phyloP scores from a whole-genome alignment of 805 yeast genomes.

The Scheffersomyces coipomensis region DNA sequence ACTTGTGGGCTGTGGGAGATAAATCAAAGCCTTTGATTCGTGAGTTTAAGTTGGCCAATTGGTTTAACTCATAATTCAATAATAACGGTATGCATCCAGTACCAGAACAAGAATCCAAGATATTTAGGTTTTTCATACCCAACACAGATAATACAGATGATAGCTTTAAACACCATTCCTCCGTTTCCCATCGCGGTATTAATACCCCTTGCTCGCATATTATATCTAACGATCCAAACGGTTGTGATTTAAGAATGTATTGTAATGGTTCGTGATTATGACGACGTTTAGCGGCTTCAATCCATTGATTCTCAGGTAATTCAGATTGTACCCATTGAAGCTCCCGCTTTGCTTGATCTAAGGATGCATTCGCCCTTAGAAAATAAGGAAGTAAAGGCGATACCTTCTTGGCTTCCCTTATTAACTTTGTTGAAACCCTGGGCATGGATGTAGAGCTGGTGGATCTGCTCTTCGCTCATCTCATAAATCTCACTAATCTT shows the following conservation, averaged over 20 bases:
- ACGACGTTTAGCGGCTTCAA: constrained; percentile 53
- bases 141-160: constrained; percentile 9
- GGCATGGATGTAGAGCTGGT: too few species aligned
- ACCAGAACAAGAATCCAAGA: constrained; percentile 82
- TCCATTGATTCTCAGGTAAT: constrained; percentile 48
- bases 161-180: constrained; percentile 72
- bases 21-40: constrained; percentile 53
- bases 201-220: constrained; percentile 63
- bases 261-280: constrained; percentile 68
- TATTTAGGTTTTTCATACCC: constrained; percentile 6
- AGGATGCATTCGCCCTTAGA: constrained; percentile 25
- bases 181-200: constrained; percentile 95
- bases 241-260: constrained; percentile 81
- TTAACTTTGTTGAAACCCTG: constrained; percentile 25
- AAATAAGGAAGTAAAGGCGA: constrained; percentile 32
- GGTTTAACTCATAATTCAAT: constrained; percentile 25
- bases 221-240: constrained; percentile 72
- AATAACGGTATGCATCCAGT: constrained; percentile 80
- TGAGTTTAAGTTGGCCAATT: constrained; percentile 5
- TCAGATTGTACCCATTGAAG: constrained; percentile 64
- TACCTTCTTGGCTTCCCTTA: constrained; percentile 23
- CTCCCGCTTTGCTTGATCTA: constrained; percentile 51
- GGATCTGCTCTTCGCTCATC: too few species aligned
- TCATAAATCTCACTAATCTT: too few species aligned
- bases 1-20: constrained; percentile 48